phyloP scores from a whole-genome alignment of 257 asterid species.

The Lycium ferocissimum region DNA sequence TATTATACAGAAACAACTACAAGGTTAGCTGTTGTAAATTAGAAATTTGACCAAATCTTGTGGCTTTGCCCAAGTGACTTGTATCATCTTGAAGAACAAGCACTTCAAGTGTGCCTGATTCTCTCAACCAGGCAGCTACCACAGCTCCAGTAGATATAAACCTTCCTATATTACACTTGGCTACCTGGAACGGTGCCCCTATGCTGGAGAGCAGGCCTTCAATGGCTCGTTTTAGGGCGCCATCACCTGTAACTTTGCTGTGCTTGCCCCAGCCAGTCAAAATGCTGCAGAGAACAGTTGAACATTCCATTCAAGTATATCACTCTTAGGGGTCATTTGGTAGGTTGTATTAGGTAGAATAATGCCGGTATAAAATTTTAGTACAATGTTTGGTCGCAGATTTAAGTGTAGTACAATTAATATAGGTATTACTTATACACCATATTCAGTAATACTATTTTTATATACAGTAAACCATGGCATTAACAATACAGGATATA shows the following conservation, averaged over 20 bases:
- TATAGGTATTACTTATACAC: too few species aligned
- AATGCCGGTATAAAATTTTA: too few species aligned
- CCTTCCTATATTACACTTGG: conserved; percentile 86
- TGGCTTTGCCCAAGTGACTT: conserved; percentile 36
- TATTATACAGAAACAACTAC: conserved; percentile 43
- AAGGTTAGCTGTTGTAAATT: conserved; percentile 53
- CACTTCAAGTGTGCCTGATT: conserved; percentile 76
- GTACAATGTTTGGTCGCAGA: too few species aligned
- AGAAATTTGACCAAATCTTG: conserved; percentile 45
- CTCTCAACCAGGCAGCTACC: conserved; percentile 86
- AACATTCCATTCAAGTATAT: neutral
- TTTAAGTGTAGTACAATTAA: too few species aligned
- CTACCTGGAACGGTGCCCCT: conserved; percentile 84
- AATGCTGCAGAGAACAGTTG: conserved; percentile 55
- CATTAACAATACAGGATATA: too few species aligned
- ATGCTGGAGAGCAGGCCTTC: conserved; percentile 80
- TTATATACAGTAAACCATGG: too few species aligned
- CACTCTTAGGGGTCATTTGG: neutral
- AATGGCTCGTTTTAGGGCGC: conserved; percentile 72
- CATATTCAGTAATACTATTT: too few species aligned
- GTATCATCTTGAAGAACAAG: conserved; percentile 82
- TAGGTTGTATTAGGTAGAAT: too few species aligned
- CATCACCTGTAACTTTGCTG: conserved; percentile 92
- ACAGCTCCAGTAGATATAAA: conserved; percentile 77
- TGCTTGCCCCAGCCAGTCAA: conserved; percentile 99